Conservation (phyloP, 176 grass and related monocot species). For the Oryza australiensis region DNA sequence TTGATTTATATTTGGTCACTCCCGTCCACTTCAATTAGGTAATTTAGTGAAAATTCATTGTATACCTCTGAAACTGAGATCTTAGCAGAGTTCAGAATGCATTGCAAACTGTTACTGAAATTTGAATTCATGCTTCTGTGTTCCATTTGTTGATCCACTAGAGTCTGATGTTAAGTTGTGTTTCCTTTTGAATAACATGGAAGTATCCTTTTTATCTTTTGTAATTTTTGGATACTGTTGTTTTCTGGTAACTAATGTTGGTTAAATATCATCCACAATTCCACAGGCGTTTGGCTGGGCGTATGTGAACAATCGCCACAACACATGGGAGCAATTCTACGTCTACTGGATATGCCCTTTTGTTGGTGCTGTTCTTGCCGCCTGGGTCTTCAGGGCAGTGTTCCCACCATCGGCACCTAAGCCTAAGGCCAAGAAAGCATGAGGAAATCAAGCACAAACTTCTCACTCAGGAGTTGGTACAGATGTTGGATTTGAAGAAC, state of each 20-base stretch:
- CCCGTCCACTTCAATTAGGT: background rate
- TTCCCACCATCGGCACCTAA: slow-evolving; percentile 41
- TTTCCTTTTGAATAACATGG: background rate
- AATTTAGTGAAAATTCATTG: background rate
- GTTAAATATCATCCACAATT: slow-evolving; percentile 1
- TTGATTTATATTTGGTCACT: background rate
- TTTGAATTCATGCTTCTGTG: background rate
- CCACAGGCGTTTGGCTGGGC: slow-evolving; percentile 95
- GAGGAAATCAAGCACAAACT: slow-evolving; percentile 5
- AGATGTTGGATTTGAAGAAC: background rate
- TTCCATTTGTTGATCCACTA: background rate
- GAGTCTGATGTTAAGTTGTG: background rate
- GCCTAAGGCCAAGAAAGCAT: slow-evolving; percentile 77
- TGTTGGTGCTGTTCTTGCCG: slow-evolving; percentile 74
- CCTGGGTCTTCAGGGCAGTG: slow-evolving; percentile 64
- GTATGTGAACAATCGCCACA: slow-evolving; percentile 77
- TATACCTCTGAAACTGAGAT: background rate
- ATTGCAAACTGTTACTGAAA: background rate
- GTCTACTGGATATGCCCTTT: slow-evolving; percentile 99
- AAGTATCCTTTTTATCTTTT: background rate
- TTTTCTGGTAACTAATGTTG: background rate
- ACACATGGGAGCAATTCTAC: slow-evolving; percentile 95
- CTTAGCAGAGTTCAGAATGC: background rate
- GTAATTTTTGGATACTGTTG: background rate
- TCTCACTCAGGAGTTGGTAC: background rate